Base-by-base conservation (phyloP, 1,139 yeast species). In the Candida dubliniensis region DNA sequence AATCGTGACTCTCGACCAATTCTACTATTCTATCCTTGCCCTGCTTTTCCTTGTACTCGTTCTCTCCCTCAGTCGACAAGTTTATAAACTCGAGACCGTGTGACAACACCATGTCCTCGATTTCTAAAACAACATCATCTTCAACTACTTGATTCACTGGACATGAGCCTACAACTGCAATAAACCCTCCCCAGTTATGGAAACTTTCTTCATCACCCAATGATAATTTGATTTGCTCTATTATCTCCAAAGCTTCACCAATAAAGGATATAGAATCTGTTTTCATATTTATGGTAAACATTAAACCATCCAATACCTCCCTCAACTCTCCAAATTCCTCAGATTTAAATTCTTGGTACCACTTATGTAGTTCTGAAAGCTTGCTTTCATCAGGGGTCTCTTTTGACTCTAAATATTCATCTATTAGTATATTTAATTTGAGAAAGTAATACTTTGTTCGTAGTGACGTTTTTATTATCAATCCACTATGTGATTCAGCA, bases 1-100 rank as follows among this genome's bases (percentile, higher is more conserved):
- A 74, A 27, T 69, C 74, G 47, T 74, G 76, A 1, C 71, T 56
- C 25, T 73, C 68, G 9, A 74, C 47, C 13, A 74, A 47, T 46
- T 74, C 79, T 4, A 51, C 41, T 6, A 74, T 42, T 38, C 79
- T 43, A 41, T 64, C 66, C 29, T 47, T 55, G 1, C 71, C 71
- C 3, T 58, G 31, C 31, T 51, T 61, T 27, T 64, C 71, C 34
- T 47, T 52, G 42, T 42, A 66, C 44, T 64, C 68, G 46, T 64
- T 64, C 30, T 30, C 38, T 1, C 69, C 70, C 2, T 50, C 31
- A 18, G 53, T 53, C 34, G 53, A 47, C 18, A 65, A 54, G 42
- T 60, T 57, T 4, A 69, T 45, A 44, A 59, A 69, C 46, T 70
- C 76, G 34, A 65, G 55, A 8, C 73, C 75, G 44, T 53, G 48